Evolutionary conservation across 257 asterid species (phyloP).

Genomic region (Solanum neorickii): DNA sequence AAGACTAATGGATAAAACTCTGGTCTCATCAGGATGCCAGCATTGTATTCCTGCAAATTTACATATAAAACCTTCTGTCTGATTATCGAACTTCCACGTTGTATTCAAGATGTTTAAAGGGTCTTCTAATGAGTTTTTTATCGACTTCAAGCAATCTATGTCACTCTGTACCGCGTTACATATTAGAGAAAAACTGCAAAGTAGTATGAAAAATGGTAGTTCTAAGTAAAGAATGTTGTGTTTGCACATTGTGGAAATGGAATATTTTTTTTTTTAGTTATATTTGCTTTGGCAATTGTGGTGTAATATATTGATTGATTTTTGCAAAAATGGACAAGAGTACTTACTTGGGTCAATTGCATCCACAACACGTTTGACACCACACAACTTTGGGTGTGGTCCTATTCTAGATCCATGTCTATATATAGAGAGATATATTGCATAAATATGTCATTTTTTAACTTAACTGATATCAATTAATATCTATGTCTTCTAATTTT

Average conservation of each 20-base stretch:
- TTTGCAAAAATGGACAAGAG: too few relatives aligned
- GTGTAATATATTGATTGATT: too few relatives aligned
- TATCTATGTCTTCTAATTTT: too few relatives aligned
- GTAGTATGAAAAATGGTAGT: background rate
- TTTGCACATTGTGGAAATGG: background rate
- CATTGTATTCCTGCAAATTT: background rate
- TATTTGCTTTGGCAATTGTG: background rate
- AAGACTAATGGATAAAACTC: background rate
- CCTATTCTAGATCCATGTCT: too few relatives aligned
- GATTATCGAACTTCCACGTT: background rate
- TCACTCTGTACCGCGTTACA: background rate
- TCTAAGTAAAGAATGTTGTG: background rate
- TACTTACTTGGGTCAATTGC: background rate
- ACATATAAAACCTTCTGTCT: background rate
- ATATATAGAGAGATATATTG: too few relatives aligned
- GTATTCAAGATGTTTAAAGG: background rate
- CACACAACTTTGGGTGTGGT: too few relatives aligned
- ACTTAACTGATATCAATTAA: too few relatives aligned
- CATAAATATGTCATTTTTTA: too few relatives aligned
- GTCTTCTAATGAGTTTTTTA: background rate
- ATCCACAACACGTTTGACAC: too few relatives aligned
- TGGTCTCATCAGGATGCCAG: background rate
- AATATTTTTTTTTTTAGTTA: too few relatives aligned
- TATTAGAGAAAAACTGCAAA: background rate
- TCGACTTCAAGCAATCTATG: background rate